These are phyloP conservation scores for Saturnispora zaruensis DNA, from an alignment of 805 yeast species.

Conservation along the genomic window DNA sequence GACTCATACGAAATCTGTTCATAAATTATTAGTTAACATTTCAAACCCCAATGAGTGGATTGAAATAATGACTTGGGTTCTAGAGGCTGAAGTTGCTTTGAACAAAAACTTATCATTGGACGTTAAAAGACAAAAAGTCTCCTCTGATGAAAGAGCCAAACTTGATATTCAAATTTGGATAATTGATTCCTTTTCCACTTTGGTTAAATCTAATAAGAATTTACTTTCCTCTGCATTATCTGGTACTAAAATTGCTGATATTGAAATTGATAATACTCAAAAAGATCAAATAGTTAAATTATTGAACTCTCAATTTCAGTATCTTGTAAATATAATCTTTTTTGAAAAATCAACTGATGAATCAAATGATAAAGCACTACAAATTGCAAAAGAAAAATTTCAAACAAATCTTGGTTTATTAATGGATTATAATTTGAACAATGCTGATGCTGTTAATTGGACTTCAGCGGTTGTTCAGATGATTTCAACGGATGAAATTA, in stretches of 20 bases:
- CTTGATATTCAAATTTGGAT: slow-evolving; percentile 10
- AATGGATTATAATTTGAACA: slow-evolving; percentile 12
- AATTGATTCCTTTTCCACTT: slow-evolving; percentile 8
- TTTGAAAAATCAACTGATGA: slow-evolving; percentile 10
- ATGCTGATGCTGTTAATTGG: slow-evolving; percentile 11
- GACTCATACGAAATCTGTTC: slow-evolving; percentile 64
- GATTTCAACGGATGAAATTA: slow-evolving; percentile 36
- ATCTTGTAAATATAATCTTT: slow-evolving; percentile 22
- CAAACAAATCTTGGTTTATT: slow-evolving; percentile 50
- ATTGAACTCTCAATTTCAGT: slow-evolving; percentile 15
- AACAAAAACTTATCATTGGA: slow-evolving; percentile 4
- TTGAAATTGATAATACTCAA: neutral
- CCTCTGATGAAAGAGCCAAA: slow-evolving; percentile 6
- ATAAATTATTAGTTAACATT: slow-evolving; percentile 29
- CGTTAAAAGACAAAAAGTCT: slow-evolving; percentile 4
- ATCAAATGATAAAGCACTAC: slow-evolving; percentile 19
- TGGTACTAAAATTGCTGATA: neutral
- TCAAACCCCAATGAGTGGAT: slow-evolving; percentile 6
- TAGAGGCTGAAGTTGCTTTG: slow-evolving; percentile 6
- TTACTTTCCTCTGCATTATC: slow-evolving; percentile 1
- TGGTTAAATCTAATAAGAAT: slow-evolving; percentile 12
- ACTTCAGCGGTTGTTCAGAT: slow-evolving; percentile 11
- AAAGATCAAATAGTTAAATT: slow-evolving; percentile 7
- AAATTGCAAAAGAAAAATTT: slow-evolving; percentile 46
- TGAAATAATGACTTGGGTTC: slow-evolving; percentile 11